phyloP scores from a whole-genome alignment of 2,329 filamentous ascomycete genomes.

The Stemphylium vesicarium region DNA sequence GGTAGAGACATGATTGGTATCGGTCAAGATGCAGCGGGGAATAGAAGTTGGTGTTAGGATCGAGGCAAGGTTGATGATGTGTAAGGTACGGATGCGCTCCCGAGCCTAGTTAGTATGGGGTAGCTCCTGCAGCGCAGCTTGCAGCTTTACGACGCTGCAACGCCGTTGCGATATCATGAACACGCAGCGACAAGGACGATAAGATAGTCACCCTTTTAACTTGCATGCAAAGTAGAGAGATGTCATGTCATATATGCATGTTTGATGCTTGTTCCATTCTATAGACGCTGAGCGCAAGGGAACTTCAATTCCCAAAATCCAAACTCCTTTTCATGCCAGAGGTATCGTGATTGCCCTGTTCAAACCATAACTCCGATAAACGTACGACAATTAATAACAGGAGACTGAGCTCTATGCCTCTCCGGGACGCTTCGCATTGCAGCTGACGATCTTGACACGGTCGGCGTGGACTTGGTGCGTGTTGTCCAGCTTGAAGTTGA shows the following conservation, averaged over 20 bases:
- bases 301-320: not conserved
- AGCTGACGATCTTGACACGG: constrained; percentile 98
- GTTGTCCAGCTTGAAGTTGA: constrained; percentile 97
- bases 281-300: not conserved
- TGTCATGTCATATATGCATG: not conserved
- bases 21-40: constrained; percentile 1
- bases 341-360: constrained; percentile 22
- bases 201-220: not conserved
- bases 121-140: constrained; percentile 1
- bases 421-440: constrained; percentile 83
- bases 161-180: not conserved
- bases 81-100: constrained; percentile 24
- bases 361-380: constrained; percentile 25
- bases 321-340: constrained; percentile 29
- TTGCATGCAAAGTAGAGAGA: not conserved
- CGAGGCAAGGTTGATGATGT: constrained; percentile 16
- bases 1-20: constrained; percentile 29
- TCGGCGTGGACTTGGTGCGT: constrained; percentile 78
- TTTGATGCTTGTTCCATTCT: constrained; percentile 8
- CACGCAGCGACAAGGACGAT: not conserved
- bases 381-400: not conserved
- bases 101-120: constrained; percentile 25
- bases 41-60: not conserved
- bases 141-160: not conserved
- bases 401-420: constrained; percentile 52